Conservation (phyloP, 2,329 filamentous ascomycete genomes). For the Fusarium drepaniforme region DNA sequence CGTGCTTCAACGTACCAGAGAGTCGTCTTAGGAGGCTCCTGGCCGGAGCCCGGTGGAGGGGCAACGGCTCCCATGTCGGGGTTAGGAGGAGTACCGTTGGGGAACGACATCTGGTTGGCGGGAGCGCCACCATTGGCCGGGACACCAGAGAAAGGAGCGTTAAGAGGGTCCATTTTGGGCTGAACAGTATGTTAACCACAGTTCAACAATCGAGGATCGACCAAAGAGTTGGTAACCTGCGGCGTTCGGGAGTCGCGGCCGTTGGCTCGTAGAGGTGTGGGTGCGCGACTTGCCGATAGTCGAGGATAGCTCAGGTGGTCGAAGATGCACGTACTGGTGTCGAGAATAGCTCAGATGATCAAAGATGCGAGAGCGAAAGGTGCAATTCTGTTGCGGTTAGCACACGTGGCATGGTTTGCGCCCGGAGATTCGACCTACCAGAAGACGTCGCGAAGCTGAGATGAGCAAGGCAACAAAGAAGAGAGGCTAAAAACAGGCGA, state of each 20-base stretch:
- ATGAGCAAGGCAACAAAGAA: conserved; percentile 36
- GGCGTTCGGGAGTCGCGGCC: background rate
- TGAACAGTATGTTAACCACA: conserved; percentile 24
- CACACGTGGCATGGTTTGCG: too few species aligned
- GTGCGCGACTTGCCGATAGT: background rate
- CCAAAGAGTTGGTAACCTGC: background rate
- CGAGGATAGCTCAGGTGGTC: background rate
- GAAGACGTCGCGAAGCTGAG: conserved; percentile 38
- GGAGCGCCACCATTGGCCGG: conserved; percentile 49
- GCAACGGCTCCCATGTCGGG: conserved; percentile 52
- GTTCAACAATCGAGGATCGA: background rate
- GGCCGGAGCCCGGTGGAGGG: conserved; percentile 49
- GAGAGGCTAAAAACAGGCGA: conserved; percentile 17
- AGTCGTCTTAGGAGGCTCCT: conserved; percentile 68
- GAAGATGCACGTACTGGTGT: background rate
- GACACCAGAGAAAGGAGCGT: conserved; percentile 46
- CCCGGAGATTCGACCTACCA: conserved; percentile 10
- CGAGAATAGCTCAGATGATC: conserved; percentile 33
- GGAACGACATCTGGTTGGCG: conserved; percentile 51
- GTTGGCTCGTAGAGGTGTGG: background rate
- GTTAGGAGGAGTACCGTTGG: conserved; percentile 55
- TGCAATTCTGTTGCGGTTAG: conserved; percentile 26
- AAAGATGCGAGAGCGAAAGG: conserved; percentile 24
- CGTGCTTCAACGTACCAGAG: conserved; percentile 61
- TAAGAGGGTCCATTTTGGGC: conserved; percentile 48